Percentiles rank a stretch among this genome's conserved stretches.
Evolutionary conservation across 192 early-diverging fungal species (phyloP).

Genomic region (Entrophospora sp.): DNA sequence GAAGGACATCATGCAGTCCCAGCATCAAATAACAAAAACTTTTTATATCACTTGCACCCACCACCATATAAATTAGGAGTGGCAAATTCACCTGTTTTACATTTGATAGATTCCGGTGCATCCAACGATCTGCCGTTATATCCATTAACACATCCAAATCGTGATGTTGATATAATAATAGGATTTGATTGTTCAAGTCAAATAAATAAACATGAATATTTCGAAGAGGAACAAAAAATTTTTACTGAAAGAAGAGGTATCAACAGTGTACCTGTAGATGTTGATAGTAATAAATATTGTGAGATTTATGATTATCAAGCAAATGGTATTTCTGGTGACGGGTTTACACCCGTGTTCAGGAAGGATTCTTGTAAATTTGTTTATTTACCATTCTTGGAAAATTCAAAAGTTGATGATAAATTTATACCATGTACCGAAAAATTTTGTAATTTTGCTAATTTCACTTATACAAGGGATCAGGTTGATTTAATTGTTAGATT

Average conservation of each 20-base stretch:
- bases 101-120: slow-evolving; percentile 68
- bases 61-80: slow-evolving; percentile 2
- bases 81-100: not conserved
- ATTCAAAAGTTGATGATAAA: slow-evolving; percentile 39
- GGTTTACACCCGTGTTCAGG: not conserved
- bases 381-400: slow-evolving; percentile 60
- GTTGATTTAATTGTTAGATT: slow-evolving; percentile 51
- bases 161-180: slow-evolving; percentile 63
- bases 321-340: not conserved
- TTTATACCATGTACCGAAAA: slow-evolving; percentile 59
- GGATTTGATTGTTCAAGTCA: slow-evolving; percentile 46
- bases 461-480: slow-evolving; percentile 57
- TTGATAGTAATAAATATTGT: not conserved
- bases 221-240: not conserved
- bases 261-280: not conserved
- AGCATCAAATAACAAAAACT: not conserved
- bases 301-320: slow-evolving; percentile 14
- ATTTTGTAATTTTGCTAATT: slow-evolving; percentile 63
- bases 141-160: slow-evolving; percentile 53
- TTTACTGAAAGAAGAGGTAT: slow-evolving; percentile 1
- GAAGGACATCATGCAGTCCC: slow-evolving; percentile 14
- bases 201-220: not conserved
- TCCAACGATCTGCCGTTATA: slow-evolving; percentile 78
- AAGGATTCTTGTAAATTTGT: slow-evolving; percentile 38
- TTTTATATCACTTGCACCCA: slow-evolving; percentile 8